Percentiles rank a stretch among this genome's conserved stretches.
Evolutionary conservation across 2,329 filamentous ascomycete genomes (phyloP).

Genomic region (Aspergillus cejpii): DNA sequence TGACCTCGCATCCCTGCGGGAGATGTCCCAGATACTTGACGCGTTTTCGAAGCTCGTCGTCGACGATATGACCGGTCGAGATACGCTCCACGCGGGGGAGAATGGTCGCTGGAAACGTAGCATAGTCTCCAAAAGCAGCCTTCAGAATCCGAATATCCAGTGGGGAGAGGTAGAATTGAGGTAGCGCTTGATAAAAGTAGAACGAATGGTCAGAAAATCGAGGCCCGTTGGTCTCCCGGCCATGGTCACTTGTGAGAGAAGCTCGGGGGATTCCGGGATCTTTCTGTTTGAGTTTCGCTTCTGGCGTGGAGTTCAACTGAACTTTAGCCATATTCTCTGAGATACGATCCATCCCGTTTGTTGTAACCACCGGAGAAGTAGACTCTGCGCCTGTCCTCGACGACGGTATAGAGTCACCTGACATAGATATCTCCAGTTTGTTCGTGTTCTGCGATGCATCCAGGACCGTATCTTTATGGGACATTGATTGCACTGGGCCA

Average conservation of each 20-base stretch:
- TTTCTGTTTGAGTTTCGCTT: conserved; percentile 23
- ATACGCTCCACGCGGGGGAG: conserved; percentile 83
- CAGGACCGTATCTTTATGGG: conserved; percentile 47
- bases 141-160: conserved; percentile 90
- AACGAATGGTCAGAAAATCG: conserved; percentile 54
- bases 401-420: conserved; percentile 19
- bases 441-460: conserved; percentile 46
- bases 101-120: conserved; percentile 74
- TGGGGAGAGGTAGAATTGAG: conserved; percentile 83
- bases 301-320: conserved; percentile 13
- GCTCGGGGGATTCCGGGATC: conserved; percentile 8
- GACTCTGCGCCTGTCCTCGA: conserved; percentile 7
- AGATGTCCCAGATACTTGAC: conserved; percentile 83
- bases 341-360: conserved; percentile 20
- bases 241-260: conserved; percentile 10
- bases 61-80: conserved; percentile 77
- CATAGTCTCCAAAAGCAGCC: conserved; percentile 76
- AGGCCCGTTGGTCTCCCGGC: conserved; percentile 34
- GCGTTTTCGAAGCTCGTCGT: conserved; percentile 74
- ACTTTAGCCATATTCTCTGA: conserved; percentile 22
- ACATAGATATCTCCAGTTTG: conserved; percentile 38
- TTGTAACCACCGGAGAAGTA: conserved; percentile 9
- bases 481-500: conserved; percentile 44
- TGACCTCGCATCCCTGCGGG: conserved; percentile 84
- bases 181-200: conserved; percentile 80